Percentiles rank a stretch among this genome's conserved stretches.
Conservation (phyloP, 768 basidiomycete species). For the Boletus sp. region DNA sequence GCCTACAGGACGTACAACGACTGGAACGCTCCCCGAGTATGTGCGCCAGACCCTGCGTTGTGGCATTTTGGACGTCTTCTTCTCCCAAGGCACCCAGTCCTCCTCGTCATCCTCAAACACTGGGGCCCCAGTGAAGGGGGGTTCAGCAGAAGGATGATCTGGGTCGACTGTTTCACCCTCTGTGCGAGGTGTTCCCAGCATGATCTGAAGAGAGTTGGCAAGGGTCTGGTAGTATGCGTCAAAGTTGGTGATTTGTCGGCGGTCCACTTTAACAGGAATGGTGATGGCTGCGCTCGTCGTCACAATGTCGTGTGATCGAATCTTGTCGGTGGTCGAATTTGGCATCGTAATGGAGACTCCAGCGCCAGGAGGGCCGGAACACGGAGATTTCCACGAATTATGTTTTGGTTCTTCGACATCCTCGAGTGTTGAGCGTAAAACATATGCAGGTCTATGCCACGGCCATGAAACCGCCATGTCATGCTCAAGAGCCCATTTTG, state of each 20-base stretch:
- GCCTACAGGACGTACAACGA: not conserved
- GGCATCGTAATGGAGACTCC: not conserved
- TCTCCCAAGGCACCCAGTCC: slow-evolving; percentile 8
- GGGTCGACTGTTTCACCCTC: not conserved
- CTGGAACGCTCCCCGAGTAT: not conserved
- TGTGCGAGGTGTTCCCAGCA: not conserved
- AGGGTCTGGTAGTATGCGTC: slow-evolving; percentile 4
- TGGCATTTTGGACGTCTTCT: not conserved
- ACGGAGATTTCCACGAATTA: not conserved
- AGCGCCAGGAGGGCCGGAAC: not conserved
- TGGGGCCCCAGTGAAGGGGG: not conserved
- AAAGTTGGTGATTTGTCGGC: not conserved
- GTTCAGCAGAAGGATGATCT: not conserved
- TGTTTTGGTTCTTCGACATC: not conserved
- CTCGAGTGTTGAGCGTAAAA: slow-evolving; percentile 1
- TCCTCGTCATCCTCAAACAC: slow-evolving; percentile 4
- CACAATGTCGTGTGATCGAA: not conserved
- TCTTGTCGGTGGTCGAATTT: not conserved
- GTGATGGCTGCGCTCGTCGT: not conserved
- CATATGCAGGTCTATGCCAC: not conserved
- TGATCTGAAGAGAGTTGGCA: not conserved
- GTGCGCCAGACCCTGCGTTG: not conserved
- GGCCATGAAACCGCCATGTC: not conserved
- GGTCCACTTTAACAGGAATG: not conserved
- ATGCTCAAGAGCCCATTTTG: not conserved